These are phyloP conservation scores for Trametes polyzona DNA, from an alignment of 1,284 basidiomycete species.

Conservation along the genomic window DNA sequence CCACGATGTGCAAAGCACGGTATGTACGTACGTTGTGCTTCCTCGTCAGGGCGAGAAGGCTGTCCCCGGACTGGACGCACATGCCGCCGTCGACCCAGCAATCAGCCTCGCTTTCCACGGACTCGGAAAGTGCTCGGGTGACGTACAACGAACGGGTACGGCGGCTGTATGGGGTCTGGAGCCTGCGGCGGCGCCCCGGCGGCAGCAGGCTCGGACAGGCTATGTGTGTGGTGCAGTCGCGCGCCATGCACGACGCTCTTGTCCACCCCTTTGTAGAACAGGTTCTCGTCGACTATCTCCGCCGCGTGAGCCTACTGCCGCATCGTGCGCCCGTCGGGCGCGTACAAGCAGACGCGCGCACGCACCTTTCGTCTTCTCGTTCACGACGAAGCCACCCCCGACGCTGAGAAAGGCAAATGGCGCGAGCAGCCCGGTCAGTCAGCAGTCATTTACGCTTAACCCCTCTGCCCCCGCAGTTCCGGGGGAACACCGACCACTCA, in stretches of 20 bases:
- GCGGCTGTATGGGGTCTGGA: slow-evolving; percentile 56
- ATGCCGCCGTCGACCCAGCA: neutral
- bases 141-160: slow-evolving; percentile 71
- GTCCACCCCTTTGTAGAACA: slow-evolving; percentile 96
- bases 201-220: slow-evolving; percentile 44
- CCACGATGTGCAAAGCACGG: neutral
- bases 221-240: slow-evolving; percentile 74
- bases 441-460: slow-evolving; percentile 4
- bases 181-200: slow-evolving; percentile 27
- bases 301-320: slow-evolving; percentile 1
- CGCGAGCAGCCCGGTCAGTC: neutral
- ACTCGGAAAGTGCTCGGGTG: neutral
- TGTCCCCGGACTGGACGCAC: slow-evolving; percentile 63
- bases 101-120: neutral
- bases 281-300: slow-evolving; percentile 81
- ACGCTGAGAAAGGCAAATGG: slow-evolving; percentile 51
- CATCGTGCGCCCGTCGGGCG: no score
- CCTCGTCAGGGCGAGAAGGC: slow-evolving; percentile 75
- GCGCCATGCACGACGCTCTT: slow-evolving; percentile 79
- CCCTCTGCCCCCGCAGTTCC: neutral
- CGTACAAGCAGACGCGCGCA: neutral
- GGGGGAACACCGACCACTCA: neutral
- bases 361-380: slow-evolving; percentile 83
- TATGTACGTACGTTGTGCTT: slow-evolving; percentile 75
- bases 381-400: slow-evolving; percentile 91